Evolutionary conservation across 1,284 basidiomycete species (phyloP), one percentile per base, ranked within the genome.

Genomic region (Austroboletus olivaceoglutinosus): DNA sequence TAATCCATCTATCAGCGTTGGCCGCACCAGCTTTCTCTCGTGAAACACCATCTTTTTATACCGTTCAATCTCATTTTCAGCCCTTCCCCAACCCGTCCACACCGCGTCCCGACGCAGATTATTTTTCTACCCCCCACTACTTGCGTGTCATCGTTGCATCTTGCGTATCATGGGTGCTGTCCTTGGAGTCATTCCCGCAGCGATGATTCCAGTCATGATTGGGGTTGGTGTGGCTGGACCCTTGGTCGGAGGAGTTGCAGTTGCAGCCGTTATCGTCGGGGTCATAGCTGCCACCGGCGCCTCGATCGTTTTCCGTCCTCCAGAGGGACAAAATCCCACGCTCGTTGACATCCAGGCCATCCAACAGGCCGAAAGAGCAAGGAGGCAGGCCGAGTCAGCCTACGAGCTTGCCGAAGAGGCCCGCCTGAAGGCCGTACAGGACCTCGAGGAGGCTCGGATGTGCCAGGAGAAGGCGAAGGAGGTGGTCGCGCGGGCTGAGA

Each of bases 261-360:
- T 25, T 4, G 23, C 23, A 25, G 23, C 23, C 23, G 9, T 25
- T 25, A n/a, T n/a, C n/a, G 23, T 25, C 23, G 23, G 23, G 9
- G 23, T 25, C 23, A 8, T 8, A 25, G 23, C 5, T 25, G 9
- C 9, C 23, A 25, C 38, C 3, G 21, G 37, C 16, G 6, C 10
- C 6, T 11, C 19, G 6, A 8, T 13, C 7, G 38, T 12, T 23
- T 25, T 39, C 12, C 22, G 12, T 16, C 46, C 40, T 8, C 62
- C 61, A 16, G 43, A 45, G 5, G 16, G 2, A 0, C 30, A 23
- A 6, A 64, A 63, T n/a, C 64, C 65, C 2, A 56, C 54, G 13
- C 1, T 63, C 5, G 30, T 15, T 0, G 51, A 50, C 0, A 66
- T 64, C 19, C 1, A 54, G n/a, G 56, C 48, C 4, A 59, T 49